Base-by-base conservation (phyloP, 805 yeast species). In the Candida stauntonica region DNA sequence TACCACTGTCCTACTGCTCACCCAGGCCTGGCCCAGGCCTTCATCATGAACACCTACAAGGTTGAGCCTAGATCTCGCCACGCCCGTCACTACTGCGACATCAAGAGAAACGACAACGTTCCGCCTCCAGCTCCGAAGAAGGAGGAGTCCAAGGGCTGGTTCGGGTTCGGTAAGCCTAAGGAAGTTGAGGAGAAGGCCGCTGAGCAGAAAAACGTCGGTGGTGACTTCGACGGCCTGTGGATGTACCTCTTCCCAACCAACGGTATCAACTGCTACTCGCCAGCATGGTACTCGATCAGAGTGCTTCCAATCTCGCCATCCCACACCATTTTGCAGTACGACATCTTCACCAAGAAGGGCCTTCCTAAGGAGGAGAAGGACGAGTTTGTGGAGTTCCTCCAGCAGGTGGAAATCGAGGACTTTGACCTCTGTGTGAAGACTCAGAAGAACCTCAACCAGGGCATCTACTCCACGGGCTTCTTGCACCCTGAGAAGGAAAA, bases 1-100 rank as follows among this genome's bases (percentile, higher is more conserved):
- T 77, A 77, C 60, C 83, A 77, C 55, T 77, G 82, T 56, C 82
- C 83, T 30, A 77, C 81, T 9, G 81, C 81, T 2, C 83, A 77
- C 48, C 81, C 81, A 5, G 81, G 81, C 15, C 61, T 77, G 42
- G 65, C 68, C 35, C 54, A 70, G 23, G 79, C 81, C 11, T 77
- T 77, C 62, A 68, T 62, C 48, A 77, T 77, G 80, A 77, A 72
- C 50, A 77, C 83, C n/a, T 77, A 77, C 57, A 72, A 74, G 46
- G 83, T 77, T 39, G 78, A 71, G 26, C 81, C 81, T 42, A 75
- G 71, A 58, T 65, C 64, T 26, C 68, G 75, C 52, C 75, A 75
- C 52, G 77, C 81, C 44, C 72, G 83, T 53, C 83, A 77, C 61
- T 75, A 73, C 52, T 81, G 81, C 16, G 71, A 68, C 40, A 67